A percentile compares a stretch with the other conserved stretches of the same genome.
Conservation (phyloP, 73 alveolate species). For the Blepharisma japonicum region DNA sequence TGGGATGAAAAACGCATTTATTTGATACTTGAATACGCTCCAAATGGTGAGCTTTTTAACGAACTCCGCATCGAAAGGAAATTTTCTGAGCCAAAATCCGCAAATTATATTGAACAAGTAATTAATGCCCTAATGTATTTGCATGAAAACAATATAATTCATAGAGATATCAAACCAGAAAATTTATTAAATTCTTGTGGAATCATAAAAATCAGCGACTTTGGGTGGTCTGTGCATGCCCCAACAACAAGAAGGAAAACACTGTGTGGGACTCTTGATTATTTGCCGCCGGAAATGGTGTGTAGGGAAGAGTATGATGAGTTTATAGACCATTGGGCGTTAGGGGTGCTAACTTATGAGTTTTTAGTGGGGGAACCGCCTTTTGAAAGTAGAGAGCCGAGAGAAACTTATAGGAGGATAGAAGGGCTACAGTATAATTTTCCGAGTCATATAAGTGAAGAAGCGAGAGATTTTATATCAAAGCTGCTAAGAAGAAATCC, state of each 20-base stretch:
- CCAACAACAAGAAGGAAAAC: constrained; percentile 75
- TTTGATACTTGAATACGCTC: constrained; percentile 88
- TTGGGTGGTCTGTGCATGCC: constrained; percentile 93
- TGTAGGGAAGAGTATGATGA: constrained; percentile 80
- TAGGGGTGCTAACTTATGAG: constrained; percentile 94
- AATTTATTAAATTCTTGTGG: constrained; percentile 81
- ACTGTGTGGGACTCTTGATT: constrained; percentile 95
- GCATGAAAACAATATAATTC: constrained; percentile 77
- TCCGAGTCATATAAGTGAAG: constrained; percentile 68
- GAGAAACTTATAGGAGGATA: constrained; percentile 64
- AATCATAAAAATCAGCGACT: constrained; percentile 88
- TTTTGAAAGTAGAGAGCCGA: constrained; percentile 65
- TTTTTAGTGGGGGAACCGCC: constrained; percentile 93
- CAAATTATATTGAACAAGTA: constrained; percentile 62
- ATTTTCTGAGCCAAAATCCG: constrained; percentile 46
- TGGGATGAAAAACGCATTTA: constrained; percentile 88
- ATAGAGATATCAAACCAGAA: constrained; percentile 96
- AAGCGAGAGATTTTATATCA: constrained; percentile 63
- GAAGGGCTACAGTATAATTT: constrained; percentile 46
- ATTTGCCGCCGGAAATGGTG: constrained; percentile 98
- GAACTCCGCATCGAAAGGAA: constrained; percentile 40
- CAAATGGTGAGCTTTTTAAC: constrained; percentile 84
- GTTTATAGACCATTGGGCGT: constrained; percentile 92
- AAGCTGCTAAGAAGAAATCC: constrained; percentile 69
- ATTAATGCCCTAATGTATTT: constrained; percentile 75